Conservation (phyloP, 192 early-diverging fungal species). For the Podila clonocystis region DNA sequence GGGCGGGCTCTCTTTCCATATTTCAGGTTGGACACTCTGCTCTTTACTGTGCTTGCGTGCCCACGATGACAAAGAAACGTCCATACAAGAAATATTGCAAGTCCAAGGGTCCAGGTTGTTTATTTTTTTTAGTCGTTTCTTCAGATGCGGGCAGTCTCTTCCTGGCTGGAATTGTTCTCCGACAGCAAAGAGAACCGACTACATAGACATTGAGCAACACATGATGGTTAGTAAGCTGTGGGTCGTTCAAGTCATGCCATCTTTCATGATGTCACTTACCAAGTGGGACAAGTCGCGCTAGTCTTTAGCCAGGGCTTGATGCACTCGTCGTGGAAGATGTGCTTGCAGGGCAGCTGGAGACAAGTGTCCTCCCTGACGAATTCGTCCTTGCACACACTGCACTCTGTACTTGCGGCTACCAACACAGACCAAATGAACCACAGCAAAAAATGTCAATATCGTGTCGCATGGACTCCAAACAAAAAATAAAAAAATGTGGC, state of each 20-base stretch:
- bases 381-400: constrained; percentile 92
- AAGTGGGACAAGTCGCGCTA: constrained; percentile 94
- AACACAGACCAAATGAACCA: not conserved
- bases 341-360: constrained; percentile 81
- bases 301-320: constrained; percentile 92
- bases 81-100: too few relatives aligned
- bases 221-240: too few relatives aligned
- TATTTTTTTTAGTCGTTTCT: too few relatives aligned
- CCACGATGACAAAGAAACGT: too few relatives aligned
- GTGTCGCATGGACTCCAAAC: too few relatives aligned
- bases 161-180: not conserved
- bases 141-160: not conserved
- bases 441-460: not conserved
- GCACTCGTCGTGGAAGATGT: constrained; percentile 90
- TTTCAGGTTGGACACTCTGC: too few relatives aligned
- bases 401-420: constrained; percentile 73
- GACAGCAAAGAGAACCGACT: constrained; percentile 25
- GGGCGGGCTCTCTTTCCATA: too few relatives aligned
- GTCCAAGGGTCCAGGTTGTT: too few relatives aligned
- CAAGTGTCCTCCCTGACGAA: constrained; percentile 74
- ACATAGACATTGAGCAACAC: not conserved
- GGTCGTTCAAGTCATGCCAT: too few relatives aligned
- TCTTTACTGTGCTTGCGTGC: too few relatives aligned
- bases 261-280: constrained; percentile 46
- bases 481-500: not conserved